These are phyloP conservation scores for Scheffersomyces titani DNA, from an alignment of 1,139 yeast species.

Conservation along the genomic window DNA sequence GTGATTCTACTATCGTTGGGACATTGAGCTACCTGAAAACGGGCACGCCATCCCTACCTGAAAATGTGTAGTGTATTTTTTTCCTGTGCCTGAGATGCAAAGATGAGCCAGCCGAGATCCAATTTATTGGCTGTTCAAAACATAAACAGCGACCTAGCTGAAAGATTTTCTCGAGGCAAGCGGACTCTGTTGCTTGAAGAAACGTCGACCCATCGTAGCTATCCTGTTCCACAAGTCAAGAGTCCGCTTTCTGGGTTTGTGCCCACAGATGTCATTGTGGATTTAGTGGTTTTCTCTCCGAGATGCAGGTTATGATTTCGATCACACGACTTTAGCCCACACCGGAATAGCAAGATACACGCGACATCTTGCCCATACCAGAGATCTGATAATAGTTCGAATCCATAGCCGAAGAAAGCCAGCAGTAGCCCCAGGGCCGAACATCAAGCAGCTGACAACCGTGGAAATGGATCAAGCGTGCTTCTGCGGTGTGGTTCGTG, in stretches of 20 bases:
- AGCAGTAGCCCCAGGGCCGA: no score
- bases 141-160: no score
- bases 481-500: no score
- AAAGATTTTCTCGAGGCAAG: background rate
- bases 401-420: background rate
- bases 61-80: background rate
- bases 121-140: background rate
- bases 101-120: background rate
- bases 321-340: background rate
- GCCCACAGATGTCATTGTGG: background rate
- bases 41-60: background rate
- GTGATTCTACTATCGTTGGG: background rate
- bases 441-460: background rate
- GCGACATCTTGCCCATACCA: background rate
- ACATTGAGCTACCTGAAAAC: background rate
- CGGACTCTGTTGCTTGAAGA: background rate
- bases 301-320: background rate
- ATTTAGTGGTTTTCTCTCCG: background rate
- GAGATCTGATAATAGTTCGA: background rate
- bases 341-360: background rate
- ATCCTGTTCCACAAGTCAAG: background rate
- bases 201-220: background rate
- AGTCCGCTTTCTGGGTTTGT: background rate
- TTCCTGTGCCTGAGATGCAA: background rate
- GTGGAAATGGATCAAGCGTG: no score